Evolutionary conservation across 805 yeast genomes (phyloP).

Genomic region (Candida taoyuanica): DNA sequence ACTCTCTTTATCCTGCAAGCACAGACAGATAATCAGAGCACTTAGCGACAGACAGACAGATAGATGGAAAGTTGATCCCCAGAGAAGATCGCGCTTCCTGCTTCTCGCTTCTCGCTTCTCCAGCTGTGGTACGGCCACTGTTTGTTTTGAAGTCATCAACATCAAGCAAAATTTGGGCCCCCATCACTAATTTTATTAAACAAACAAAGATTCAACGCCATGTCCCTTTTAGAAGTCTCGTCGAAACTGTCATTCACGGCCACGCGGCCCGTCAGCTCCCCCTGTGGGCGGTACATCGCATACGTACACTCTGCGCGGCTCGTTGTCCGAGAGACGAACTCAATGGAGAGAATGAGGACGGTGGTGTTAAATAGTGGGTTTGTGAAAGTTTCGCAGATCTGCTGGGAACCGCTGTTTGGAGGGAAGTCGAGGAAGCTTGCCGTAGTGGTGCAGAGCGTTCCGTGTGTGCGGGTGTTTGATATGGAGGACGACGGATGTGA

Average conservation of each 20-base stretch:
- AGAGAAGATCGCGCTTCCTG: too few relatives aligned
- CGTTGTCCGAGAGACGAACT: slow-evolving; percentile 12
- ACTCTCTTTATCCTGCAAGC: too few relatives aligned
- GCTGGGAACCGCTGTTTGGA: slow-evolving; percentile 16
- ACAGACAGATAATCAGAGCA: too few relatives aligned
- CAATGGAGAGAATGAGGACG: slow-evolving; percentile 11
- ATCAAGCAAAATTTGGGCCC: too few relatives aligned
- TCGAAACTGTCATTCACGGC: slow-evolving; percentile 12
- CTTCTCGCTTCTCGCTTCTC: too few relatives aligned
- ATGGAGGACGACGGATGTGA: slow-evolving; percentile 11
- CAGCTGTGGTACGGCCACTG: neutral
- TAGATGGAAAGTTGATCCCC: too few relatives aligned
- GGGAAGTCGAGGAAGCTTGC: slow-evolving; percentile 12
- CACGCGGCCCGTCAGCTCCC: slow-evolving; percentile 12
- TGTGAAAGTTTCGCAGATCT: slow-evolving; percentile 14
- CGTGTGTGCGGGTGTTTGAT: slow-evolving; percentile 11
- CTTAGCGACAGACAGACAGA: too few relatives aligned
- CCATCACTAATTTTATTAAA: too few relatives aligned
- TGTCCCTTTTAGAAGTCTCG: slow-evolving; percentile 14
- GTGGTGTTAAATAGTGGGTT: slow-evolving; percentile 2
- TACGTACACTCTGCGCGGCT: slow-evolving; percentile 13
- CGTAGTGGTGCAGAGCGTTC: slow-evolving; percentile 8
- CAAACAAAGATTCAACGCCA: neutral
- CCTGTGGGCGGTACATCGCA: slow-evolving; percentile 16
- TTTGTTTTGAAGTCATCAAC: too few relatives aligned